Evolutionary conservation across 345 rosid genomes (phyloP).

Genomic region (Aegle marmelos): DNA sequence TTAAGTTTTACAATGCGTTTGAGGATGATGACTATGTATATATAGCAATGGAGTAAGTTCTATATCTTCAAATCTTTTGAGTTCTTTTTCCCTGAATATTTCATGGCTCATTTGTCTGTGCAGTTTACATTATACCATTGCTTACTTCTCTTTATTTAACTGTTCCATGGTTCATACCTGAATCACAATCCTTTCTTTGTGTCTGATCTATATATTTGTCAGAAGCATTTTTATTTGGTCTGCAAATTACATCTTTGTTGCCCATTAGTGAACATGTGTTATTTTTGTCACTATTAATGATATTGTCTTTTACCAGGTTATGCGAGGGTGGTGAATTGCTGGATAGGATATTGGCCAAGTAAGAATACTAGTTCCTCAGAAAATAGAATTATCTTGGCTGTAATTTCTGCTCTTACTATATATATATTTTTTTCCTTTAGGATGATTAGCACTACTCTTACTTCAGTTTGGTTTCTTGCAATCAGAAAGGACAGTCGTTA

Average conservation of each 20-base stretch:
- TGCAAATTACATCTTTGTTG: background rate
- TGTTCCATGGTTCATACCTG: background rate
- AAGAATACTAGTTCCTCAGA: conserved; percentile 23
- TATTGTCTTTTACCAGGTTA: conserved; percentile 42
- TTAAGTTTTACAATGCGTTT: conserved; percentile 74
- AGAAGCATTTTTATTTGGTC: background rate
- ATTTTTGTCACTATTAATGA: conserved; percentile 1
- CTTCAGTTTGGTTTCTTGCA: conserved; percentile 17
- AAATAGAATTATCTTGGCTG: background rate
- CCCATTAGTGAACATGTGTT: background rate
- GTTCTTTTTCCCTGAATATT: background rate
- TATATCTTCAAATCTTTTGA: background rate
- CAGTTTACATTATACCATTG: background rate
- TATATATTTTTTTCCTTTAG: background rate
- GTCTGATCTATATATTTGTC: background rate
- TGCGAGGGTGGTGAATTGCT: conserved; percentile 98
- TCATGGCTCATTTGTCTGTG: background rate
- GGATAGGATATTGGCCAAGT: conserved; percentile 90
- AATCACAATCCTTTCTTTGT: background rate
- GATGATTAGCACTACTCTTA: background rate
- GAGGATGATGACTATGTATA: conserved; percentile 90
- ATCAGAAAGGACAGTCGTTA: conserved; percentile 86
- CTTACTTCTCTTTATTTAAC: background rate
- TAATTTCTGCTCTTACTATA: background rate
- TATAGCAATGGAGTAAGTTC: conserved; percentile 95